Conservation (phyloP, 2,329 filamentous ascomycete genomes). For the Scytalidium lignicola region DNA sequence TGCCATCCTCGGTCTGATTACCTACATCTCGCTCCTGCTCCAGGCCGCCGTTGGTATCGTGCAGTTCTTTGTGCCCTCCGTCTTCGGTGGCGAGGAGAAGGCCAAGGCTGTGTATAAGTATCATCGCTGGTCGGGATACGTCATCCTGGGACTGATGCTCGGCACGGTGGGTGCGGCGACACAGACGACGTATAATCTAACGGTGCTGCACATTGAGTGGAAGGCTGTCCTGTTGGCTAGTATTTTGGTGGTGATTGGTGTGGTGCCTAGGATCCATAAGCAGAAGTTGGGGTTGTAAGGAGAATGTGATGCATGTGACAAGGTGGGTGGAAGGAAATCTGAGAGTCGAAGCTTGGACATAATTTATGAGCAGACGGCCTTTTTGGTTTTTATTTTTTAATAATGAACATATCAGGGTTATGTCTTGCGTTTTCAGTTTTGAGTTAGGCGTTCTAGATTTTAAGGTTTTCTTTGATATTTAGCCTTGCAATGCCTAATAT, state of each 20-base stretch:
- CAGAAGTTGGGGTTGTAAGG: slow-evolving; percentile 65
- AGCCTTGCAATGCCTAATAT: no score
- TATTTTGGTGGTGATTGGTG: slow-evolving; percentile 62
- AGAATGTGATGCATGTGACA: not conserved
- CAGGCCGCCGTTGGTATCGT: slow-evolving; percentile 79
- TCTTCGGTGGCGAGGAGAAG: slow-evolving; percentile 74
- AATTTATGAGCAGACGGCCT: no score
- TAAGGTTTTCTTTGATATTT: no score
- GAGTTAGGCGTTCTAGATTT: no score
- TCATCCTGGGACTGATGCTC: slow-evolving; percentile 64
- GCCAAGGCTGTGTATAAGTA: slow-evolving; percentile 89
- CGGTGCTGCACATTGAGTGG: slow-evolving; percentile 64
- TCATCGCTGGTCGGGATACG: slow-evolving; percentile 74
- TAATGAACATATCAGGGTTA: no score
- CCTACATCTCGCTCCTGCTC: slow-evolving; percentile 62
- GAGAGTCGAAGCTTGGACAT: not conserved
- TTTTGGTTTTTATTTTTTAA: no score
- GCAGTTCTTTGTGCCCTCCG: slow-evolving; percentile 67
- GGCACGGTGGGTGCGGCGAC: slow-evolving; percentile 71
- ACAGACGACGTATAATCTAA: slow-evolving; percentile 68
- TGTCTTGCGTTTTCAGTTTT: no score
- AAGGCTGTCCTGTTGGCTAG: slow-evolving; percentile 69
- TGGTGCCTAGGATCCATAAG: slow-evolving; percentile 75
- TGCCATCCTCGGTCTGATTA: slow-evolving; percentile 74
- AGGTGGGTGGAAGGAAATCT: not conserved